Percentiles rank a stretch among this genome's conserved stretches.
phyloP scores from a whole-genome alignment of 345 rosid genomes.

The Eucalyptus erythrocorys region DNA sequence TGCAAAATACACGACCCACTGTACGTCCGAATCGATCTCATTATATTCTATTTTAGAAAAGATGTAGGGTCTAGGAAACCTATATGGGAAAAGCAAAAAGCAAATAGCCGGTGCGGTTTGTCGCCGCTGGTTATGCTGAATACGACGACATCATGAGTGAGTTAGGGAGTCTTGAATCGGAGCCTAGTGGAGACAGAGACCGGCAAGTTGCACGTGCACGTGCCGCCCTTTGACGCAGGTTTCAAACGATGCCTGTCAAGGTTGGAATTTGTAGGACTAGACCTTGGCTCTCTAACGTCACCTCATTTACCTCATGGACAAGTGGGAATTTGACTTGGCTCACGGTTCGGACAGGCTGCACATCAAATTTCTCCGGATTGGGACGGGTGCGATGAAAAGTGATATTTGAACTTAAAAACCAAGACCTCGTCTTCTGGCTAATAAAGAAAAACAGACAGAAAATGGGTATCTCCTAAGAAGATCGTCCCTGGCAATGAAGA shows the following conservation, averaged over 20 bases:
- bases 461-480: background rate
- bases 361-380: background rate
- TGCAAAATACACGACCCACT: background rate
- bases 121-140: background rate
- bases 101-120: background rate
- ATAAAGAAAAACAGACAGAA: background rate
- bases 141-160: background rate
- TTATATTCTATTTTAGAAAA: background rate
- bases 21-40: background rate
- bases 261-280: background rate
- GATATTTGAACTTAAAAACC: background rate
- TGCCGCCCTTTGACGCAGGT: background rate
- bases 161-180: background rate
- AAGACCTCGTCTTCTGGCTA: background rate
- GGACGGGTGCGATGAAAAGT: background rate
- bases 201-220: background rate
- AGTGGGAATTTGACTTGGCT: background rate
- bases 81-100: background rate
- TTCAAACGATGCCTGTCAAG: background rate
- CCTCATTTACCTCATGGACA: background rate
- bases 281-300: background rate
- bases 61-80: background rate
- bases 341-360: background rate
- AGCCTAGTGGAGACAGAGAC: background rate
- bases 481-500: background rate